Evolutionary conservation across 2,329 filamentous ascomycete species (phyloP).

Genomic region (Herpomyces periplanetae): DNA sequence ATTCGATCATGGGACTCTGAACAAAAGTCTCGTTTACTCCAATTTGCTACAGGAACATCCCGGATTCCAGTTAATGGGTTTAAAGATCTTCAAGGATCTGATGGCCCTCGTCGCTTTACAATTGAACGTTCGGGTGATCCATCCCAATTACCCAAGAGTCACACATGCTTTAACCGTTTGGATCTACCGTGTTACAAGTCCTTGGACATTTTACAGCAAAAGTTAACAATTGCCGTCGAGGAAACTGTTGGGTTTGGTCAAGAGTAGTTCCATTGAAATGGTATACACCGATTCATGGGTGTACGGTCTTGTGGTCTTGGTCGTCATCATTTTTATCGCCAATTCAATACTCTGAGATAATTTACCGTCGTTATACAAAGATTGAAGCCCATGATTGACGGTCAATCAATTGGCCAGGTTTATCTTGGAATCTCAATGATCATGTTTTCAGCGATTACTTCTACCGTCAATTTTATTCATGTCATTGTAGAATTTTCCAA

Average conservation of each 20-base stretch:
- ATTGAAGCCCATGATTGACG: no score
- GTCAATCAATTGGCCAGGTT: no score
- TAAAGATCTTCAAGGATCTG: conserved; percentile 89
- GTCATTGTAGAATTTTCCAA: no score
- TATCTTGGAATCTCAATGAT: no score
- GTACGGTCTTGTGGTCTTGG: no score
- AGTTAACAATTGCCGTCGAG: conserved; percentile 83
- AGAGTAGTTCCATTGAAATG: no score
- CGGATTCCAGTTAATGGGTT: conserved; percentile 96
- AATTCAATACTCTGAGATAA: no score
- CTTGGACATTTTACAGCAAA: conserved; percentile 43
- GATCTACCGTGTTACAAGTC: conserved; percentile 78
- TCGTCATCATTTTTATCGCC: no score
- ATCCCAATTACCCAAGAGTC: conserved; percentile 64
- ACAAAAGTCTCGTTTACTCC: conserved; percentile 75
- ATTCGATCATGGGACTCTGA: conserved; percentile 90
- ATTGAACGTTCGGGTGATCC: conserved; percentile 91
- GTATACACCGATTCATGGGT: no score
- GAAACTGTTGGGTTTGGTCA: conserved; percentile 97
- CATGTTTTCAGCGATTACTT: no score
- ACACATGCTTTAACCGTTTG: conserved; percentile 94
- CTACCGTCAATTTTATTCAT: no score
- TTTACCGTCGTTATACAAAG: no score
- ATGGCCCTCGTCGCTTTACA: conserved; percentile 73
- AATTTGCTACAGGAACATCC: conserved; percentile 88